Evolutionary conservation across 1,284 basidiomycete species (phyloP), one percentile per base, ranked within the genome.

Genomic region (Microbotryum saponariae): DNA sequence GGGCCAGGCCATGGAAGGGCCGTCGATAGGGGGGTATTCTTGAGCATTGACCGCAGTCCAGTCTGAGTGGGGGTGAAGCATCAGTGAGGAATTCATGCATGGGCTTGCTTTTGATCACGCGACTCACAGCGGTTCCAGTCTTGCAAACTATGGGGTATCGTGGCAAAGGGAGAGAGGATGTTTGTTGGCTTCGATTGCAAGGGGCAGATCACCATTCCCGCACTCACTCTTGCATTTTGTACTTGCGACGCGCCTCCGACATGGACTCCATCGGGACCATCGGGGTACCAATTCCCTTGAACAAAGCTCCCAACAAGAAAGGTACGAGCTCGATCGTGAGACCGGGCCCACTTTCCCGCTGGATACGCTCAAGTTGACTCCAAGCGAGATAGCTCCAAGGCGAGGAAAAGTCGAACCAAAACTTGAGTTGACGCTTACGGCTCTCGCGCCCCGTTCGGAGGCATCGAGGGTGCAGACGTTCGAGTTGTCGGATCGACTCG

Each of bases 401-500:
- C 10, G 45, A 48, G 21, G 53, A 56, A 12, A 60, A 49, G 47
- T 60, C 59, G 53, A 55, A 60, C 53, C 54, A 60, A 33, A 60
- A 56, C 42, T 52, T 56, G 21, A 60, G 54, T 10, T 29, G 31
- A 18, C 59, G 45, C n/a, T 25, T 47, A 23, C 47, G 47, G 23
- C 31, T 45, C 48, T 53, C 52, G 2, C 53, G 25, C 4, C 53
- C 53, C 20, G 59, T 56, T 12, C 53, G 52, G 18, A 60, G 53
- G 31, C 53, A 54, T n/a, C 59, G 44, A 18, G 59, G 53, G 37
- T 55, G 59, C 10, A 60, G 47, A 16, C 52, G 31, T 31, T 60
- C 54, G 23, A 54, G 45, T 12, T 55, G 27, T 23, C 53, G 52
- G 42, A 60, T 33, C 31, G 49, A 51, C 31, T 54, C 47, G 16